These are phyloP conservation scores for Gautieria morchelliformis DNA, from an alignment of 768 basidiomycete genomes.

Conservation along the genomic window DNA sequence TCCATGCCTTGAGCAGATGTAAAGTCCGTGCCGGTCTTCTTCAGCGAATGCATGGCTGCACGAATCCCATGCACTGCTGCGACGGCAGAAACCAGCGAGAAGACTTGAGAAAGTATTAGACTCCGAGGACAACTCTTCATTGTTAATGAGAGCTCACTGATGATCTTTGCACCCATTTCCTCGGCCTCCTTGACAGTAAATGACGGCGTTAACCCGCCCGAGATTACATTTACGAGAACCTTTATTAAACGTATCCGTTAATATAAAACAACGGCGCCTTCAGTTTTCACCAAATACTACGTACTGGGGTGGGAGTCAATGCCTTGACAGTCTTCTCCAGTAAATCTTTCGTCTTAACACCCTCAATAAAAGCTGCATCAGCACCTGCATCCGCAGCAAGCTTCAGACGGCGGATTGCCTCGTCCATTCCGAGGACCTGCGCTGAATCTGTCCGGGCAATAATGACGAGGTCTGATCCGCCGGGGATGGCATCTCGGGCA, in stretches of 20 bases:
- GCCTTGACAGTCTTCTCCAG: constrained; percentile 55
- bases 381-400: constrained; percentile 67
- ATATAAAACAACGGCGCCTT: neutral
- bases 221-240: constrained; percentile 74
- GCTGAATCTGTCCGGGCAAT: constrained; percentile 73
- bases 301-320: constrained; percentile 60
- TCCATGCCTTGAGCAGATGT: constrained; percentile 55
- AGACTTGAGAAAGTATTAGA: constrained; percentile 34
- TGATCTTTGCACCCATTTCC: constrained; percentile 62
- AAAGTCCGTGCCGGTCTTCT: constrained; percentile 73
- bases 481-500: constrained; percentile 67
- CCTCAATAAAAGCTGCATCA: constrained; percentile 77
- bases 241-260: constrained; percentile 11
- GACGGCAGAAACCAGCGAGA: constrained; percentile 67
- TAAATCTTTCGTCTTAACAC: constrained; percentile 59
- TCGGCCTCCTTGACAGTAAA: constrained; percentile 66
- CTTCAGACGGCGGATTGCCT: constrained; percentile 55
- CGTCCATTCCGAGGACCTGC: constrained; percentile 72
- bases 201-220: constrained; percentile 66
- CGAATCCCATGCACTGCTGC: constrained; percentile 71
- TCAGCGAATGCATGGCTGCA: constrained; percentile 64
- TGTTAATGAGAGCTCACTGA: constrained; percentile 39
- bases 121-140: neutral
- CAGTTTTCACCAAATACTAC: constrained; percentile 7
- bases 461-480: constrained; percentile 68